phyloP scores from a whole-genome alignment of 179 eudicot species.

The Beta macrorhiza region DNA sequence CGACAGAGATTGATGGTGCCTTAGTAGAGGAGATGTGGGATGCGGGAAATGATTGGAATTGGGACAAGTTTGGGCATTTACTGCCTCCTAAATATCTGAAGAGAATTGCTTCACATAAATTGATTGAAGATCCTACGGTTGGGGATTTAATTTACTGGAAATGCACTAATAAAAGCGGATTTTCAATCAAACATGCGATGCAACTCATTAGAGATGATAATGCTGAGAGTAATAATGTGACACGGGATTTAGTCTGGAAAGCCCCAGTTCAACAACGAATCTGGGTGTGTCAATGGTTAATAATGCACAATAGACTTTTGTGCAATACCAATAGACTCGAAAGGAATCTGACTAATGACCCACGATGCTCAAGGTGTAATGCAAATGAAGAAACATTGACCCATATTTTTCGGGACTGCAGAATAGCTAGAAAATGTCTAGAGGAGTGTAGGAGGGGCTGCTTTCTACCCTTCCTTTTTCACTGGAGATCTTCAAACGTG shows the following conservation, averaged over 20 bases:
- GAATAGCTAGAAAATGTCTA: no score
- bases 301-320: not conserved
- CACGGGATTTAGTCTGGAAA: not conserved
- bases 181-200: not conserved
- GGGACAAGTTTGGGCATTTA: no score
- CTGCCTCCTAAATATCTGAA: no score
- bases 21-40: no score
- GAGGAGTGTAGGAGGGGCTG: not conserved
- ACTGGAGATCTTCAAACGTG: not conserved
- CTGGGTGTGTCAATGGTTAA: not conserved
- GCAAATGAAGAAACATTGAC: not conserved
- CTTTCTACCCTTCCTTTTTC: not conserved
- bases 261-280: not conserved
- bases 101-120: not conserved
- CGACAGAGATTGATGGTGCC: no score
- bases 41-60: no score
- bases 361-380: not conserved
- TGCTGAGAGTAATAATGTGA: no score
- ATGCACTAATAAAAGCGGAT: not conserved
- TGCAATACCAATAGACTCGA: not conserved
- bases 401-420: not conserved
- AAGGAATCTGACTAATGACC: not conserved
- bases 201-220: not conserved
- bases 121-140: not conserved
- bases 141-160: not conserved